Evolutionary conservation across 2,329 filamentous ascomycete species (phyloP).

Genomic region (Penicillium vulpinum): DNA sequence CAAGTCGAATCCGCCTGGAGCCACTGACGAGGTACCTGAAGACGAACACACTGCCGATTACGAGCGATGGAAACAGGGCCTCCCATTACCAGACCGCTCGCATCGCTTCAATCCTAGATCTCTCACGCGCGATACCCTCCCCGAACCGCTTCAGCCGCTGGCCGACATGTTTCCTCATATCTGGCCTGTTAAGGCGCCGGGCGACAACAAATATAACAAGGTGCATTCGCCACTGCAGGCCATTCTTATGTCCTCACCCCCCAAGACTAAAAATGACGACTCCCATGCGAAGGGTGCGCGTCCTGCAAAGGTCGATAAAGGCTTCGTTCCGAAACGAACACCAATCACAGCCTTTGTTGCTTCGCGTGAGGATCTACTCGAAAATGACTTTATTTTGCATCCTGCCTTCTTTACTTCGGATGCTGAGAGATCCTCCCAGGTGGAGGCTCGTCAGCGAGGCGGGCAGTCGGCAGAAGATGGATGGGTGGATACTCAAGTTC

Average conservation of each 20-base stretch:
- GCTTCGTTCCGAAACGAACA: constrained; percentile 73
- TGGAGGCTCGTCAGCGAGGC: constrained; percentile 53
- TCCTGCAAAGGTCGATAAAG: constrained; percentile 62
- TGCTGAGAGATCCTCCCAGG: constrained; percentile 56
- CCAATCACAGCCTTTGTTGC: constrained; percentile 79
- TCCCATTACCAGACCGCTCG: constrained; percentile 35
- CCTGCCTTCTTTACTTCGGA: constrained; percentile 67
- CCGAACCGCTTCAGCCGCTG: constrained; percentile 63
- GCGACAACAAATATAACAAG: constrained; percentile 75
- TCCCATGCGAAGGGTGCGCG: constrained; percentile 53
- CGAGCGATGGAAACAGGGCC: constrained; percentile 42
- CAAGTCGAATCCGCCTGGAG: constrained; percentile 13
- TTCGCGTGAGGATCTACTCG: constrained; percentile 69
- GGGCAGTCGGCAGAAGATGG: constrained; percentile 59
- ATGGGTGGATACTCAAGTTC: constrained; percentile 79
- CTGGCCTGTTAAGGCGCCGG: constrained; percentile 86
- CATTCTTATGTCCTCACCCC: constrained; percentile 73
- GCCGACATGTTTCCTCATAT: constrained; percentile 81
- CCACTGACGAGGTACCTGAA: constrained; percentile 17
- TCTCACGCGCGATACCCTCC: constrained; percentile 34
- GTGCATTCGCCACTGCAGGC: constrained; percentile 85
- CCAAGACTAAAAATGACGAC: constrained; percentile 67
- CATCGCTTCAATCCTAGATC: constrained; percentile 36
- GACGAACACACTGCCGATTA: constrained; percentile 34
- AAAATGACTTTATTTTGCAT: constrained; percentile 83